Conservation (phyloP, 176 grass and related monocot genomes). For the Zoysia japonica region DNA sequence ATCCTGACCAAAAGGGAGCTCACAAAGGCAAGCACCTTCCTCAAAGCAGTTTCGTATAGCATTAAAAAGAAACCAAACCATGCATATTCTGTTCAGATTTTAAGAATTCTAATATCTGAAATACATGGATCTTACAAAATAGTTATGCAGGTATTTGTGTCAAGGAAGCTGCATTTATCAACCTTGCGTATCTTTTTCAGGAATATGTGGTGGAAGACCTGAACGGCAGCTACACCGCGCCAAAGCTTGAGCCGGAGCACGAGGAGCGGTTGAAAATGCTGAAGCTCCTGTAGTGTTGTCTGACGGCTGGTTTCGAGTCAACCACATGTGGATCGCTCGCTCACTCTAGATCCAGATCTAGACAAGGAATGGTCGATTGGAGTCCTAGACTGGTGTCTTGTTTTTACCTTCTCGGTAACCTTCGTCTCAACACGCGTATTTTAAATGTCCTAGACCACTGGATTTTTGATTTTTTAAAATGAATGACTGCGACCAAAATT, state of each 20-base stretch:
- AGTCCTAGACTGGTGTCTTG: conserved; percentile 14
- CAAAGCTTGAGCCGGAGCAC: conserved; percentile 85
- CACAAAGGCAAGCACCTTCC: conserved; percentile 62
- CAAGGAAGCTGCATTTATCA: not conserved
- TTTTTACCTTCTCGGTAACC: not conserved
- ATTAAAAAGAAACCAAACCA: not conserved
- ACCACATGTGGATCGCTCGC: not conserved
- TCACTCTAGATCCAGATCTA: not conserved
- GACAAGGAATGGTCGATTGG: not conserved
- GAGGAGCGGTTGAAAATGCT: conserved; percentile 84
- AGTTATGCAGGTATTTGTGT: not conserved
- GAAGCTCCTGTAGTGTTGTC: conserved; percentile 64
- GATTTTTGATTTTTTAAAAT: not conserved
- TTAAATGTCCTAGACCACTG: not conserved
- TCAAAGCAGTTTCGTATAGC: not conserved
- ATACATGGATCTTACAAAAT: not conserved
- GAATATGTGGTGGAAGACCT: conserved; percentile 96
- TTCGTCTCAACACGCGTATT: not conserved
- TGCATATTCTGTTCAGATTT: conserved; percentile 2
- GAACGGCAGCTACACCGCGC: conserved; percentile 62
- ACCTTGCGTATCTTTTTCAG: conserved; percentile 38
- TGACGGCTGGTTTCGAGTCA: not conserved
- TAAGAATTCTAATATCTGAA: not conserved
- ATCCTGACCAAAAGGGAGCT: conserved; percentile 95
- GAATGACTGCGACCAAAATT: not conserved